phyloP scores from a whole-genome alignment of 2,329 filamentous ascomycete species.

The Xylariaceae sp. region DNA sequence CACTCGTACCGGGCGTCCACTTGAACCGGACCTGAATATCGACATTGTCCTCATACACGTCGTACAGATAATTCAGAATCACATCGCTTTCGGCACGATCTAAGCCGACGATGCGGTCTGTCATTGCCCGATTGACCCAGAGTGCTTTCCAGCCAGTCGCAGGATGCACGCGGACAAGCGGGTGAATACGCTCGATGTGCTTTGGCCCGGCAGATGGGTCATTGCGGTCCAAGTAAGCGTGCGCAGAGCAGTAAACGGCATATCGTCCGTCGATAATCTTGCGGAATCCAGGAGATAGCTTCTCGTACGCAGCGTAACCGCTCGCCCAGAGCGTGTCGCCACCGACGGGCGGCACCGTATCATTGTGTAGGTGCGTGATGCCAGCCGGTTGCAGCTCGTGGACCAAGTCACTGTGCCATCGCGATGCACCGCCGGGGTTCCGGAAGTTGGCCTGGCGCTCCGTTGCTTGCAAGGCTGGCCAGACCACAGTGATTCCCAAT shows the following conservation, averaged over 20 bases:
- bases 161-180: constrained; percentile 73
- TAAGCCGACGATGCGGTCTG: constrained; percentile 70
- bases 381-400: constrained; percentile 75
- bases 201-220: constrained; percentile 67
- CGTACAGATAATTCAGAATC: constrained; percentile 70
- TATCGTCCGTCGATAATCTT: constrained; percentile 71
- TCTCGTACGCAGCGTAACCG: constrained; percentile 75
- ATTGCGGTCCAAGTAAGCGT: constrained; percentile 70
- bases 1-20: constrained; percentile 72
- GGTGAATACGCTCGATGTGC: constrained; percentile 71
- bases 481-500: constrained; percentile 70
- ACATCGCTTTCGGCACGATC: constrained; percentile 73
- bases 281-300: constrained; percentile 73
- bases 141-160: constrained; percentile 77
- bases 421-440: constrained; percentile 69
- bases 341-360: constrained; percentile 68
- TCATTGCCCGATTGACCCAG: constrained; percentile 76
- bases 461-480: constrained; percentile 71
- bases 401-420: constrained; percentile 75
- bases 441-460: constrained; percentile 68
- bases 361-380: constrained; percentile 73
- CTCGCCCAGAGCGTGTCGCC: constrained; percentile 78
- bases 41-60: constrained; percentile 72
- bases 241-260: constrained; percentile 71
- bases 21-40: constrained; percentile 76